Evolutionary conservation across 1,284 basidiomycete genomes (phyloP).

Genomic region (Hypsizygus ulmarius): DNA sequence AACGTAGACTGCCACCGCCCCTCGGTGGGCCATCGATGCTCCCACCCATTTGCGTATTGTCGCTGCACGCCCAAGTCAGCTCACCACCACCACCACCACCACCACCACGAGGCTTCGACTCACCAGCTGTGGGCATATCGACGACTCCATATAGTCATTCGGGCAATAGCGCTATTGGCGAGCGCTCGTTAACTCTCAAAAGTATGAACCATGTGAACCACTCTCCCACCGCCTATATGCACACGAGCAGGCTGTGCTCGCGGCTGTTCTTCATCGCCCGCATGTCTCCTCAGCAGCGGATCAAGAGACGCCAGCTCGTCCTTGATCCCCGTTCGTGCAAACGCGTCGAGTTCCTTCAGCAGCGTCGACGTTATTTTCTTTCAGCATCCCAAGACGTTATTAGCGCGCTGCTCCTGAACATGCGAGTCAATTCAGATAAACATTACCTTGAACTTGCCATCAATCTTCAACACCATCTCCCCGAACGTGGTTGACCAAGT

Average conservation of each 20-base stretch:
- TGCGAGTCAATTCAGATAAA: background rate
- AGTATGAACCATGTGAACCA: background rate
- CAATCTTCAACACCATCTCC: conserved; percentile 77
- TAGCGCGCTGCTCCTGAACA: too few species aligned
- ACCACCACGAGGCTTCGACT: too few species aligned
- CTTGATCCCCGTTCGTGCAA: conserved; percentile 75
- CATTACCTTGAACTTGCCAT: conserved; percentile 76
- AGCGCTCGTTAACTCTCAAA: too few species aligned
- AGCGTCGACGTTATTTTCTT: conserved; percentile 78
- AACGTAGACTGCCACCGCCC: too few species aligned
- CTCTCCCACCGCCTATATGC: conserved; percentile 2
- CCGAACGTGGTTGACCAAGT: conserved; percentile 61
- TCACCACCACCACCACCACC: too few species aligned
- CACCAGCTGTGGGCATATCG: too few species aligned
- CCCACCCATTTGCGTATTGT: too few species aligned
- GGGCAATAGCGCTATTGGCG: too few species aligned
- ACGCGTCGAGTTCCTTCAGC: conserved; percentile 78
- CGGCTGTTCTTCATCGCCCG: conserved; percentile 9
- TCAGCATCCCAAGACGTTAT: background rate
- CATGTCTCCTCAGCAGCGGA: conserved; percentile 65
- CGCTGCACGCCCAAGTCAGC: too few species aligned
- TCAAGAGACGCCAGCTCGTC: conserved; percentile 79
- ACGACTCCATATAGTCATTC: too few species aligned
- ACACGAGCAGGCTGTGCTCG: conserved; percentile 2
- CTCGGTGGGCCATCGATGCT: too few species aligned